Conservation (phyloP, 306 rosid species). For the Astragalus membranaceus region DNA sequence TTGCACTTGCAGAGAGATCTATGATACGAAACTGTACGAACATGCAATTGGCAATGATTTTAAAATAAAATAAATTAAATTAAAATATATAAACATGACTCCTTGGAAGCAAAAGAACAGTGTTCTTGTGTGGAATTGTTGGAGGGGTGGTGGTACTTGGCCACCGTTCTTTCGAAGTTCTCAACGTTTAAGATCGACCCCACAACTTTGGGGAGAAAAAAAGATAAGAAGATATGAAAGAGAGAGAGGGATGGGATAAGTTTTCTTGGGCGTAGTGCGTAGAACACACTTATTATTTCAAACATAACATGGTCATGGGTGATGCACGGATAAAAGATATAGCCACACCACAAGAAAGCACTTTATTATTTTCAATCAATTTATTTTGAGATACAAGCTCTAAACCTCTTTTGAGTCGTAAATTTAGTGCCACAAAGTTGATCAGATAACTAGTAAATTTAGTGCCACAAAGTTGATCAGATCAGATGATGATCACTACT, state of each 20-base stretch:
- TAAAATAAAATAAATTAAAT: neutral
- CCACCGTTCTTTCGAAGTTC: conserved; percentile 43
- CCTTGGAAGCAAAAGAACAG: no score
- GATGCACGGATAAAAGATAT: conserved; percentile 29
- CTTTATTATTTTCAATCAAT: neutral
- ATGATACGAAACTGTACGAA: conserved; percentile 69
- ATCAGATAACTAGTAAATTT: neutral
- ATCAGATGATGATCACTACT: neutral
- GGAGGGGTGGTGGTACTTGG: conserved; percentile 23
- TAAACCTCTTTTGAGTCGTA: neutral
- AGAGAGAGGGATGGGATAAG: conserved; percentile 48
- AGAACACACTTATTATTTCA: conserved; percentile 42
- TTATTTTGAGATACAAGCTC: neutral
- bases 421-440: conserved; percentile 15
- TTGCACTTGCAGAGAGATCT: neutral
- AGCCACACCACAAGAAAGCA: neutral
- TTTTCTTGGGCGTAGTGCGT: conserved; percentile 67
- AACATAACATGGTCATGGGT: conserved; percentile 10
- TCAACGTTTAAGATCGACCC: conserved; percentile 59
- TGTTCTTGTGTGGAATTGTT: conserved; percentile 5
- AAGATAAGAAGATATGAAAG: conserved; percentile 67
- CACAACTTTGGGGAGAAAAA: conserved; percentile 41
- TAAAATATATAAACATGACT: no score
- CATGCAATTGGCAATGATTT: conserved; percentile 39
- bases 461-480: conserved; percentile 15